Conservation (phyloP, 495 filamentous ascomycete genomes). For the Penicillium coprophilum region DNA sequence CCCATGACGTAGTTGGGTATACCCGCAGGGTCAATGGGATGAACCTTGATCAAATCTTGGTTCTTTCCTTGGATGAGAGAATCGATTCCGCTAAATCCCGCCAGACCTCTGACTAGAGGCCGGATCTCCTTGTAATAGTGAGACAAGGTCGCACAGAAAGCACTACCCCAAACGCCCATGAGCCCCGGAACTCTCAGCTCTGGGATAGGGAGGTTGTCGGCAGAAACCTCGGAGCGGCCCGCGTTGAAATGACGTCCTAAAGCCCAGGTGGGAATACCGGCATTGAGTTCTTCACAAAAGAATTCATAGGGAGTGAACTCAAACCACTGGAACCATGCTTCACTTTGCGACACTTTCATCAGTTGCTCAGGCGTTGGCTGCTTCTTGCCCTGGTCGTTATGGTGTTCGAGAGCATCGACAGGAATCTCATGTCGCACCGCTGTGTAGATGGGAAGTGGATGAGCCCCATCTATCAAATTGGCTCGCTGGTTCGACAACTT, state of each 20-base stretch:
- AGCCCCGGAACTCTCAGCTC: slow-evolving; percentile 78
- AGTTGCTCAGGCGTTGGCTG: slow-evolving; percentile 45
- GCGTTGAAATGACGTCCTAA: slow-evolving; percentile 78
- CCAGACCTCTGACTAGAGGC: slow-evolving; percentile 69
- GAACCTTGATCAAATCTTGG: slow-evolving; percentile 80
- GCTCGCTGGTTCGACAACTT: slow-evolving; percentile 82
- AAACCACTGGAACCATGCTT: slow-evolving; percentile 98
- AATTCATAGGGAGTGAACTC: slow-evolving; percentile 95
- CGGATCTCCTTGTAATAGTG: slow-evolving; percentile 95
- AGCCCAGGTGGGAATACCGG: slow-evolving; percentile 94
- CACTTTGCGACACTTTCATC: slow-evolving; percentile 64
- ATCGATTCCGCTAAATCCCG: slow-evolving; percentile 76
- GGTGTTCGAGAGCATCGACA: slow-evolving; percentile 38
- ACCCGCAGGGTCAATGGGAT: slow-evolving; percentile 84
- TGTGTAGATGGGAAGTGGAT: slow-evolving; percentile 91
- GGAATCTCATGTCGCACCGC: slow-evolving; percentile 97
- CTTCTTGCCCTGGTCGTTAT: slow-evolving; percentile 23
- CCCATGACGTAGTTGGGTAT: slow-evolving; percentile 86
- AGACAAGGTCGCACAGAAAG: slow-evolving; percentile 90
- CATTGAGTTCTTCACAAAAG: slow-evolving; percentile 87
- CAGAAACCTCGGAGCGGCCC: slow-evolving; percentile 60
- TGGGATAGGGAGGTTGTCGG: slow-evolving; percentile 63
- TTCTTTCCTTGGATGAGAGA: slow-evolving; percentile 79
- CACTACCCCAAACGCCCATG: slow-evolving; percentile 91
- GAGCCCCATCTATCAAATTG: slow-evolving; percentile 69